Evolutionary conservation across 2,329 filamentous ascomycete species (phyloP).

Genomic region (Fusarium anguioides): DNA sequence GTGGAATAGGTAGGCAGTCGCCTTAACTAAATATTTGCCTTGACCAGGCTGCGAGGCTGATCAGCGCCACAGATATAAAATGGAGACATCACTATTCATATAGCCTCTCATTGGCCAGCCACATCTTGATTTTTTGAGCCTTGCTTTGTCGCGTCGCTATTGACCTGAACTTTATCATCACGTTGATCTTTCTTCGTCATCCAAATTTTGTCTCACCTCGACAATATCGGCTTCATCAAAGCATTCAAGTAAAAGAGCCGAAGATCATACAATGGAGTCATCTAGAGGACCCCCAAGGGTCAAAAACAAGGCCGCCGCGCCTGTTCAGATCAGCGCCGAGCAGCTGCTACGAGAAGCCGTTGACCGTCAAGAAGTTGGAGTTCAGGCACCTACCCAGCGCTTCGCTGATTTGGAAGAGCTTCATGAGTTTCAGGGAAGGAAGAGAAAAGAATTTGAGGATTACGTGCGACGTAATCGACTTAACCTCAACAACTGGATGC

Average conservation of each 20-base stretch:
- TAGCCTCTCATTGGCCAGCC: slow-evolving; percentile 25
- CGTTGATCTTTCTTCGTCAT: slow-evolving; percentile 2
- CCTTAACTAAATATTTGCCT: slow-evolving; percentile 37
- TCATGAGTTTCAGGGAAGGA: slow-evolving; percentile 95
- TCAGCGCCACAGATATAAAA: slow-evolving; percentile 30
- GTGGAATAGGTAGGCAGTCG: slow-evolving; percentile 8
- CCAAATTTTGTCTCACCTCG: background rate
- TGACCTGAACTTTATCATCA: slow-evolving; percentile 24
- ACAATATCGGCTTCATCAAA: background rate
- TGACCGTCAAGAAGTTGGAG: slow-evolving; percentile 88
- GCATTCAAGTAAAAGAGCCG: background rate
- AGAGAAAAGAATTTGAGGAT: slow-evolving; percentile 96
- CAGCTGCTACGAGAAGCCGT: slow-evolving; percentile 97
- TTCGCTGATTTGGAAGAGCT: slow-evolving; percentile 98
- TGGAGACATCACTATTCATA: background rate
- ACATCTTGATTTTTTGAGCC: slow-evolving; percentile 43
- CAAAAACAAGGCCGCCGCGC: slow-evolving; percentile 97
- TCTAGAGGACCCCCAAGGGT: slow-evolving; percentile 92
- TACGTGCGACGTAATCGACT: slow-evolving; percentile 95
- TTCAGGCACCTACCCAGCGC: slow-evolving; percentile 92
- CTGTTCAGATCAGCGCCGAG: slow-evolving; percentile 92
- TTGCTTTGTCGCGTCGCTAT: slow-evolving; percentile 40
- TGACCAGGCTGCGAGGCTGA: slow-evolving; percentile 48
- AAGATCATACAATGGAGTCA: slow-evolving; percentile 78
- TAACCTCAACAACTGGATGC: slow-evolving; percentile 99